Percentiles rank a stretch among this genome's conserved stretches.
These are phyloP conservation scores for Zygotorulaspora chibaensis DNA, from an alignment of 805 yeast species.

Conservation along the genomic window DNA sequence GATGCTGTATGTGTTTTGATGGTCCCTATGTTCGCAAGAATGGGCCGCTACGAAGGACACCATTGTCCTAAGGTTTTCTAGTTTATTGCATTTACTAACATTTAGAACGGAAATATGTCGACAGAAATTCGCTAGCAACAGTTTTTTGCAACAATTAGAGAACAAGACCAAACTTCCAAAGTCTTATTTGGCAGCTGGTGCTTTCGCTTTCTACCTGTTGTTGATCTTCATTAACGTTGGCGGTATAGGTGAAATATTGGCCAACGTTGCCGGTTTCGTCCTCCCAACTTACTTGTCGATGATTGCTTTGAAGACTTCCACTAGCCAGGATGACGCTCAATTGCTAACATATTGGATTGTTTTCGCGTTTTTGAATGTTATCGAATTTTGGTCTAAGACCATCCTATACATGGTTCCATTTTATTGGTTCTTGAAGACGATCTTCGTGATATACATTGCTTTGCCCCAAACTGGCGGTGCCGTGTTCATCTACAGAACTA, in stretches of 20 bases:
- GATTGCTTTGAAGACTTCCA: constrained; percentile 69
- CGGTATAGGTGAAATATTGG: constrained; percentile 89
- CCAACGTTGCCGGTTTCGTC: constrained; percentile 87
- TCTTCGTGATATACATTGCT: constrained; percentile 81
- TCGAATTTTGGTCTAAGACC: constrained; percentile 94
- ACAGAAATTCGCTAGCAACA: constrained; percentile 14
- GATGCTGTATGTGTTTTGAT: constrained; percentile 41
- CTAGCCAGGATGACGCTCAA: constrained; percentile 74
- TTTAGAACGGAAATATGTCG: neutral
- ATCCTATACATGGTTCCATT: constrained; percentile 95
- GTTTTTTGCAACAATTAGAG: constrained; percentile 40
- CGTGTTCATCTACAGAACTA: constrained; percentile 53
- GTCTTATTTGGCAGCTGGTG: constrained; percentile 74
- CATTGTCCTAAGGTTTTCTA: neutral
- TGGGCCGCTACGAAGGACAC: neutral
- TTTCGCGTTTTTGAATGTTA: constrained; percentile 83
- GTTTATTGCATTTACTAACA: neutral
- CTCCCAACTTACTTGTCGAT: constrained; percentile 88
- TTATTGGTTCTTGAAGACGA: constrained; percentile 89
- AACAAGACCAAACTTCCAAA: constrained; percentile 58
- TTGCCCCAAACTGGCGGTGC: constrained; percentile 91
- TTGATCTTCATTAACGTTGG: constrained; percentile 86
- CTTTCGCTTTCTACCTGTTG: constrained; percentile 61
- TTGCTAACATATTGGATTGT: constrained; percentile 97
- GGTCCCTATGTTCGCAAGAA: neutral